Evolutionary conservation across 768 basidiomycete species (phyloP).

Genomic region (Tulasnella sp.): DNA sequence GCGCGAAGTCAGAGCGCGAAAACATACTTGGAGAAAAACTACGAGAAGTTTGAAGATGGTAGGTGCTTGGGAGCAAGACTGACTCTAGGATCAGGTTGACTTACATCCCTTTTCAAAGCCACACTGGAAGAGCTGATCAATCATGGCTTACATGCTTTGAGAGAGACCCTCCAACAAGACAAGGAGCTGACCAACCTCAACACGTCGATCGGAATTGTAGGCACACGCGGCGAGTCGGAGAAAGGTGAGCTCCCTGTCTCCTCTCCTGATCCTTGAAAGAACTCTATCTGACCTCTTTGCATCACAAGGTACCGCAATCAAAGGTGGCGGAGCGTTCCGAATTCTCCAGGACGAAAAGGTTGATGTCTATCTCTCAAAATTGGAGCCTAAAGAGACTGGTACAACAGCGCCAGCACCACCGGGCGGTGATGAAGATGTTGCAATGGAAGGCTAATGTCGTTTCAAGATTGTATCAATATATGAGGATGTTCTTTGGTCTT

Average conservation of each 20-base stretch:
- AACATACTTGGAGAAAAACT: conserved; percentile 95
- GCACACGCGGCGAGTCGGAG: conserved; percentile 53
- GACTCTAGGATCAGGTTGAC: background rate
- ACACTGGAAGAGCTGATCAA: conserved; percentile 77
- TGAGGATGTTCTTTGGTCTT: background rate
- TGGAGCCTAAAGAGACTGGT: conserved; percentile 55
- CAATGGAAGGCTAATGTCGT: conserved; percentile 53
- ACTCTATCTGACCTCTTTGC: background rate
- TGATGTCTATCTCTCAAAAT: conserved; percentile 59
- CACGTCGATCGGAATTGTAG: conserved; percentile 90
- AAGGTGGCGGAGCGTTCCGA: conserved; percentile 54
- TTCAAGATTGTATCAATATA: background rate
- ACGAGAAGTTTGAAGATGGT: conserved; percentile 79
- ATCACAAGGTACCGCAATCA: conserved; percentile 12
- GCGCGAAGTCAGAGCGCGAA: conserved; percentile 97
- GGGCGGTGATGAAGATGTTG: conserved; percentile 62
- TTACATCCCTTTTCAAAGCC: conserved; percentile 33
- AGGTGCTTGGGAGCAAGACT: conserved; percentile 25
- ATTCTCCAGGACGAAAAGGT: conserved; percentile 79
- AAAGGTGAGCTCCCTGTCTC: conserved; percentile 23
- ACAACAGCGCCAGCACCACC: conserved; percentile 27
- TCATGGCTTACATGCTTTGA: conserved; percentile 89
- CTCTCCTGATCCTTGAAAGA: background rate
- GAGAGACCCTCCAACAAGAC: conserved; percentile 97
- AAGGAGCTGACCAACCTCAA: conserved; percentile 90